These are phyloP conservation scores for Cladosporium sp. DNA, from an alignment of 2,329 filamentous ascomycete genomes.

Conservation along the genomic window DNA sequence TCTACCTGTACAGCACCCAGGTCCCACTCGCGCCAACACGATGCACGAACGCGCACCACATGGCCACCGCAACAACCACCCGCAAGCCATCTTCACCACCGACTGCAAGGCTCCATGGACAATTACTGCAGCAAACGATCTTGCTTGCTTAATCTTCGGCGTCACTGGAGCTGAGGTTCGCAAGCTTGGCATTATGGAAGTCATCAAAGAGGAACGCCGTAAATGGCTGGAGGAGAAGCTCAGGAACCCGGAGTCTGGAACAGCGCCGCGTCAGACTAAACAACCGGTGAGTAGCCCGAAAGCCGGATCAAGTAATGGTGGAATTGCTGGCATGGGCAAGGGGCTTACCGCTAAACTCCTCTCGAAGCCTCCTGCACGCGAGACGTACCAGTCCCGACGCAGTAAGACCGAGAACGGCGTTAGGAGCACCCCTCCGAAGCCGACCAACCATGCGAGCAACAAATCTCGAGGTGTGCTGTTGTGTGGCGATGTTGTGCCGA, in stretches of 20 bases:
- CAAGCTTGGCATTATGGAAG: conserved; percentile 91
- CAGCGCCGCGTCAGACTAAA: conserved; percentile 23
- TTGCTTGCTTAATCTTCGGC: conserved; percentile 97
- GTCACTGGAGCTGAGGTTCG: conserved; percentile 94
- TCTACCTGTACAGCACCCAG: conserved; percentile 32
- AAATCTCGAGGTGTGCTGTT: conserved; percentile 87
- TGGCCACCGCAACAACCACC: conserved; percentile 86
- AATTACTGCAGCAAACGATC: conserved; percentile 91
- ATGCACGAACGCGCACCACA: conserved; percentile 56
- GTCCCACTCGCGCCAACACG: conserved; percentile 35
- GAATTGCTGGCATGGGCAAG: conserved; percentile 65
- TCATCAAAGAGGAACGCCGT: conserved; percentile 85
- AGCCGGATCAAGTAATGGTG: conserved; percentile 28
- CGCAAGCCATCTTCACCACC: conserved; percentile 98
- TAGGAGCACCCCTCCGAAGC: conserved; percentile 48
- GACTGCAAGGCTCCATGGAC: conserved; percentile 89
- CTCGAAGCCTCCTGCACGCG: conserved; percentile 72
- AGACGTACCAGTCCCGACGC: conserved; percentile 54
- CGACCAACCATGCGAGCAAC: conserved; percentile 65
- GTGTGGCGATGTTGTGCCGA: conserved; percentile 97
- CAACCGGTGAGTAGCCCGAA: conserved; percentile 36
- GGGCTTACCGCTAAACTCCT: conserved; percentile 86
- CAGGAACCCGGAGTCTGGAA: conserved; percentile 56
- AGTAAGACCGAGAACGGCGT: conserved; percentile 66
- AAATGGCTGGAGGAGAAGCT: conserved; percentile 89